phyloP scores from a whole-genome alignment of 192 early-diverging fungal genomes.

The Podila horticola region DNA sequence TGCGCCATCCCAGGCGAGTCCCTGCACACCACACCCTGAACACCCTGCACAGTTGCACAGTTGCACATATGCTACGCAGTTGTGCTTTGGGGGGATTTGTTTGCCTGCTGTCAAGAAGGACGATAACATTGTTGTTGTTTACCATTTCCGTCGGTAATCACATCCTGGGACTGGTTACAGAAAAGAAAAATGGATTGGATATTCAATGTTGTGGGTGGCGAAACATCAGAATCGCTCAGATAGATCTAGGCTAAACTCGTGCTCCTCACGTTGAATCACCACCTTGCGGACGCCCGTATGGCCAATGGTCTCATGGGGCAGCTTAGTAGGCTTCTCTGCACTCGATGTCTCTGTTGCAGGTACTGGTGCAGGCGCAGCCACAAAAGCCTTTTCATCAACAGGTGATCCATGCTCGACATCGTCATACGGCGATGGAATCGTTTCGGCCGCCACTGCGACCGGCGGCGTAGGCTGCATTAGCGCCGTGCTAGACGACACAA shows the following conservation, averaged over 20 bases:
- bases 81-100: too few species aligned
- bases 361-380: not conserved
- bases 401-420: not conserved
- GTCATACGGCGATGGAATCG: not conserved
- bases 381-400: not conserved
- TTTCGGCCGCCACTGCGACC: not conserved
- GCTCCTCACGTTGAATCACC: slow-evolving; percentile 32
- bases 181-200: too few species aligned
- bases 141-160: too few species aligned
- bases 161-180: too few species aligned
- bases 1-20: too few species aligned
- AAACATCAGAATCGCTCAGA: slow-evolving; percentile 23
- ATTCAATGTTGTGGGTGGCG: too few species aligned
- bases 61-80: too few species aligned
- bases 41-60: too few species aligned
- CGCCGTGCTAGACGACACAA: not conserved
- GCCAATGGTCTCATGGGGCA: slow-evolving; percentile 35
- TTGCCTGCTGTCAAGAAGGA: too few species aligned
- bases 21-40: too few species aligned
- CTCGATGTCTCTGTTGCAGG: slow-evolving; percentile 3
- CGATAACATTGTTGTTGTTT: too few species aligned
- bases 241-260: slow-evolving; percentile 37
- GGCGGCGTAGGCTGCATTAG: not conserved
- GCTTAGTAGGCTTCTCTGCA: not conserved
- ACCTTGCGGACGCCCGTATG: slow-evolving; percentile 45